Conservation (phyloP, 805 yeast species). For the Kuraishia borneana region DNA sequence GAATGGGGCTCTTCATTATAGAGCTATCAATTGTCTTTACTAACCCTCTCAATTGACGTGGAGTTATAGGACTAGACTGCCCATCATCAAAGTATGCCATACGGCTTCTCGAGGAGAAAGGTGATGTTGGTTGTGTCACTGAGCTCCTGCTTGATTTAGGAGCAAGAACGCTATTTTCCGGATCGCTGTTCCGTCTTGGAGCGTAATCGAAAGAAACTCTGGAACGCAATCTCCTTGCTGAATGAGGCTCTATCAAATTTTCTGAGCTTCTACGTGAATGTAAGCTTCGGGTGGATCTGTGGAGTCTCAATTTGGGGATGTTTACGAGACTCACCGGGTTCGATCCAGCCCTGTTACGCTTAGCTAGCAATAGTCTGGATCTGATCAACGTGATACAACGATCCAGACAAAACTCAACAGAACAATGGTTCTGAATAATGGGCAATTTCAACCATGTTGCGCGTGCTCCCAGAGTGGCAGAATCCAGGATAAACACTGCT, state of each 20-base stretch:
- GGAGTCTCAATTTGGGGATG: neutral
- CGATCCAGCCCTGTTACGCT: neutral
- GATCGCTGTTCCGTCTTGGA: neutral
- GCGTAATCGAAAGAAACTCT: neutral
- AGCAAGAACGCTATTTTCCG: neutral
- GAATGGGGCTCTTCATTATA: neutral
- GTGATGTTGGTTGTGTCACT: neutral
- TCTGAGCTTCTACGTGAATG: neutral
- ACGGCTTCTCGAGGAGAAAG: neutral
- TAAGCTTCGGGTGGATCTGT: neutral
- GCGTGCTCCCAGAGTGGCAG: constrained; percentile 72
- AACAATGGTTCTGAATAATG: constrained; percentile 78
- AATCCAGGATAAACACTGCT: constrained; percentile 57
- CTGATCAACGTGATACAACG: constrained; percentile 60
- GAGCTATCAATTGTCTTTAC: neutral
- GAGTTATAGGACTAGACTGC: neutral
- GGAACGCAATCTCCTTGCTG: neutral
- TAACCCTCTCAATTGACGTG: neutral
- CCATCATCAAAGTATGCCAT: neutral
- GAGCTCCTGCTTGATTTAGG: neutral
- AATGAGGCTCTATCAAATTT: neutral
- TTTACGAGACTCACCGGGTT: neutral
- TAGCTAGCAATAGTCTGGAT: constrained; percentile 39
- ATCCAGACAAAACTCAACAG: constrained; percentile 81
- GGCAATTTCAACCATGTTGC: constrained; percentile 93